phyloP scores from a whole-genome alignment of 805 yeast species.

The Monosporozyma aerobia region DNA sequence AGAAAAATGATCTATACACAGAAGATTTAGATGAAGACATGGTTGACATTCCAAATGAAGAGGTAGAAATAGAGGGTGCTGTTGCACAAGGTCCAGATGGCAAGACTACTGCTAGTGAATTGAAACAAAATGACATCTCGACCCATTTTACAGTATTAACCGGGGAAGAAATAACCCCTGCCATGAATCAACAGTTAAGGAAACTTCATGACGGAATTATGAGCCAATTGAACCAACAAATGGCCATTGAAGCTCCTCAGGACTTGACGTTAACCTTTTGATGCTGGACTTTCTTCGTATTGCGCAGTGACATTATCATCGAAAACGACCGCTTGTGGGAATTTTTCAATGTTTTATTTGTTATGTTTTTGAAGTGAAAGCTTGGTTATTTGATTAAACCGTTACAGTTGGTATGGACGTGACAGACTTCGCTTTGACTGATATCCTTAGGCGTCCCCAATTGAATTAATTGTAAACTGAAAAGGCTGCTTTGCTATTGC shows the following conservation, averaged over 20 bases:
- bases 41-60: background rate
- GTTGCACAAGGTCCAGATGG: no score
- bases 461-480: background rate
- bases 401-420: background rate
- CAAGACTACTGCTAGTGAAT: background rate
- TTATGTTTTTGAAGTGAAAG: background rate
- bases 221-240: background rate
- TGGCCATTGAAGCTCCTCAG: background rate
- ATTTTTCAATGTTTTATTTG: background rate
- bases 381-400: background rate
- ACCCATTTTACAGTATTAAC: background rate
- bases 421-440: background rate
- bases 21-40: constrained; percentile 14
- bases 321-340: background rate
- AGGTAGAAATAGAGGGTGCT: background rate
- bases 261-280: constrained; percentile 1
- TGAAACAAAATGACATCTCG: background rate
- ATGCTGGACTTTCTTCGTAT: background rate
- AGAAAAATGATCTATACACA: constrained; percentile 18
- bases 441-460: background rate
- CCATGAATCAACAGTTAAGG: background rate
- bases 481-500: background rate
- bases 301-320: background rate
- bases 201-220: background rate
- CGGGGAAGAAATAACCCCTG: background rate